Evolutionary conservation across 352 stramenopile genomes (phyloP).

Genomic region (Pythium rhizo-oryzae): DNA sequence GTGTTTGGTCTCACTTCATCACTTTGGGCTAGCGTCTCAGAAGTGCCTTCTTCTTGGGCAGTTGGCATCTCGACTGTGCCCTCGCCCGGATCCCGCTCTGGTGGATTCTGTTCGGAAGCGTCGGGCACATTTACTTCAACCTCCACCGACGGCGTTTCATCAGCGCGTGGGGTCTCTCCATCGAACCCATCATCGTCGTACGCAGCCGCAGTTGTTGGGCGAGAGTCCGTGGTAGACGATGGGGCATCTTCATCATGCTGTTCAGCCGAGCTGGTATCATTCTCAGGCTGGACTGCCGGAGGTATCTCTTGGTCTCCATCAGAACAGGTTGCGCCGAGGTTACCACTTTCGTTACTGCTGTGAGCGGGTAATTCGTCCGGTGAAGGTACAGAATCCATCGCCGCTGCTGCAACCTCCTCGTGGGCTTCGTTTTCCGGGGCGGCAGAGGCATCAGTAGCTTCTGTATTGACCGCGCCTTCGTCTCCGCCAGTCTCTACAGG

Average conservation of each 20-base stretch:
- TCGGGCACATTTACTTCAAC: background rate
- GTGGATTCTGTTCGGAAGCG: background rate
- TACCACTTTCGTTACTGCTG: background rate
- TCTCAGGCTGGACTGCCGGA: background rate
- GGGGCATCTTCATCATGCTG: background rate
- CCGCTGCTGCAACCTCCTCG: background rate
- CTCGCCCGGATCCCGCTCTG: background rate
- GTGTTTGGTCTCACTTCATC: constrained; percentile 2
- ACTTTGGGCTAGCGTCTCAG: background rate
- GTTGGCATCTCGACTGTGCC: background rate
- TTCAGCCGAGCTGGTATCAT: background rate
- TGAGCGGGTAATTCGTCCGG: background rate
- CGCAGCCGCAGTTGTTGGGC: constrained; percentile 7
- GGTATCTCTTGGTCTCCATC: background rate
- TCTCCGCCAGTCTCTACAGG: background rate
- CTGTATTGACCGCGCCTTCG: background rate
- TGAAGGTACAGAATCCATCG: background rate
- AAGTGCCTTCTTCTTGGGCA: background rate
- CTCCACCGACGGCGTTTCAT: background rate
- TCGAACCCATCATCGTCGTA: constrained; percentile 19
- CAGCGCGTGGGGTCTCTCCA: background rate
- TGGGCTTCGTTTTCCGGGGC: background rate
- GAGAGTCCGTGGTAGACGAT: background rate
- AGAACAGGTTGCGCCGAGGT: background rate
- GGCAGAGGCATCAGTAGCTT: background rate